Evolutionary conservation across 2,329 filamentous ascomycete genomes (phyloP), one percentile per base, ranked within the genome.

Genomic region (Parascedosporium putredinis): DNA sequence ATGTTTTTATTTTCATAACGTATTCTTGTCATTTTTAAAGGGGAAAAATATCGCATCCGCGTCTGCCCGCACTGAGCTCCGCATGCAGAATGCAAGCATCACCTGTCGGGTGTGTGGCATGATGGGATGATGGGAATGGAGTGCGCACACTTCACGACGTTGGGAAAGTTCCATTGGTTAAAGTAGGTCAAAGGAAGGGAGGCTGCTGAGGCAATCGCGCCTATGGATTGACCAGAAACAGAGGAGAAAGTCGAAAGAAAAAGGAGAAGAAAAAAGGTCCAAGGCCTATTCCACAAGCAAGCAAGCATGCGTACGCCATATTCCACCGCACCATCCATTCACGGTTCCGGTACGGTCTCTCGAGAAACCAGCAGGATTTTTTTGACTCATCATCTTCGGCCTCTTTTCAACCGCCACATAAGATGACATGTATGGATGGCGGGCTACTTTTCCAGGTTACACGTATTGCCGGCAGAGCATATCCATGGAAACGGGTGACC

Each of bases 211-310:
- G 38, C 23, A 20, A 42, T 20, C 38, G 38, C 38, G 38, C 38
- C 38, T 42, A 42, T 42, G 16, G 23, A 42, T 23, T 42, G 38
- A n/a, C n/a, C n/a, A n/a, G n/a, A n/a, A n/a, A n/a, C n/a, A n/a
- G n/a, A n/a, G n/a, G n/a, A n/a, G n/a, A n/a, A n/a, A n/a, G n/a
- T n/a, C n/a, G n/a, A n/a, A n/a, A n/a, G 27, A 12, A 12, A 31
- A 12, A 31, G 27, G 6, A 31, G 12, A 31, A 31, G 7, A 31
- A 31, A 31, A 31, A 31, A 12, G 27, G 12, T 7, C 12, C 27
- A n/a, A n/a, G n/a, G n/a, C n/a, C n/a, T n/a, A n/a, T n/a, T n/a
- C n/a, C n/a, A n/a, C n/a, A n/a, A n/a, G n/a, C n/a, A n/a, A n/a
- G n/a, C n/a, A n/a, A n/a, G n/a, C n/a, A n/a, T n/a, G n/a, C n/a